Evolutionary conservation across 192 early-diverging fungal species (phyloP).

Genomic region (Chytriomyces confervae): DNA sequence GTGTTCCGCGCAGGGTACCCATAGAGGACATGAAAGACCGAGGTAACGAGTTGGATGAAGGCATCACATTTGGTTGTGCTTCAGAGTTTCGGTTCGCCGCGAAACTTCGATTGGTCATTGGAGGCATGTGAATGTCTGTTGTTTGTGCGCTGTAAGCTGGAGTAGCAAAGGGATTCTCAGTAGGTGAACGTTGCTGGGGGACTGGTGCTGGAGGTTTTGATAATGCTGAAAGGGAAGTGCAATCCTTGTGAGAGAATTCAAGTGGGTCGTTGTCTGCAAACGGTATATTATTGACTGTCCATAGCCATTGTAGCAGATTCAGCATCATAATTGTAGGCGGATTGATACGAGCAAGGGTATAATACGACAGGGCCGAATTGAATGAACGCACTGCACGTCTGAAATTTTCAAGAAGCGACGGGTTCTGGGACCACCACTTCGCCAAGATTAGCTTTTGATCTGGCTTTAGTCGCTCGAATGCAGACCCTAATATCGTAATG

Average conservation of each 20-base stretch:
- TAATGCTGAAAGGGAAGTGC: background rate
- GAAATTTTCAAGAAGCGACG: slow-evolving; percentile 9
- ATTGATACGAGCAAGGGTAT: background rate
- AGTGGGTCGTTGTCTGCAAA: slow-evolving; percentile 15
- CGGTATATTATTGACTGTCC: slow-evolving; percentile 23
- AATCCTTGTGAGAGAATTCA: slow-evolving; percentile 9
- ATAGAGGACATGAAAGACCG: background rate
- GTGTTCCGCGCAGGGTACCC: background rate
- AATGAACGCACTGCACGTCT: slow-evolving; percentile 1
- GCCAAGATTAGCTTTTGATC: slow-evolving; percentile 17
- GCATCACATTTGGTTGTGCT: background rate
- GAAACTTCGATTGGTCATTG: background rate
- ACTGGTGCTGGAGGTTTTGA: background rate
- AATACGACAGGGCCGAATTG: slow-evolving; percentile 17
- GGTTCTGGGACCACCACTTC: slow-evolving; percentile 18
- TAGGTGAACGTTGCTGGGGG: background rate
- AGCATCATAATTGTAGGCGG: slow-evolving; percentile 10
- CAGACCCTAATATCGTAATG: background rate
- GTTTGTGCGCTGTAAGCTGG: too few relatives aligned
- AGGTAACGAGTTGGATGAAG: background rate
- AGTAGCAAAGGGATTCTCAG: background rate
- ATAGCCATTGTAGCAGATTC: slow-evolving; percentile 26
- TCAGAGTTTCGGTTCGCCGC: background rate
- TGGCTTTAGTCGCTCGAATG: background rate
- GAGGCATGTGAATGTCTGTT: too few relatives aligned